Conservation (phyloP, 2,329 filamentous ascomycete genomes). For the Arthrobotrys musiformis region DNA sequence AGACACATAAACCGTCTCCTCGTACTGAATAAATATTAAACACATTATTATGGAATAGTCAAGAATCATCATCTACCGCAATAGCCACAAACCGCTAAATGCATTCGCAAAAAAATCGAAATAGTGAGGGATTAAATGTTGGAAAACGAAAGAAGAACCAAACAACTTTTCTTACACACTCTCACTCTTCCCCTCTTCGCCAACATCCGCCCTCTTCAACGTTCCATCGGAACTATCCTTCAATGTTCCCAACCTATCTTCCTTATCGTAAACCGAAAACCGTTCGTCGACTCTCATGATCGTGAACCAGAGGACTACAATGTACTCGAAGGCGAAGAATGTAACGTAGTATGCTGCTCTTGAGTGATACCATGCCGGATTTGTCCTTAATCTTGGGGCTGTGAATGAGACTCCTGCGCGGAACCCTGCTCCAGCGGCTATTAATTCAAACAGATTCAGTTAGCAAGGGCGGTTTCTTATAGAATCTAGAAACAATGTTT, state of each 20-base stretch:
- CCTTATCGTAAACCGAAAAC: constrained; percentile 75
- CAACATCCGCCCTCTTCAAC: neutral
- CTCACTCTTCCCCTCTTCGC: neutral
- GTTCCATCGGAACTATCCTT: constrained; percentile 42
- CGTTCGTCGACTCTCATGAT: constrained; percentile 76
- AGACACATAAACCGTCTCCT: no score
- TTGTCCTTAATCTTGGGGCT: constrained; percentile 64
- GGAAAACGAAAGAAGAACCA: no score
- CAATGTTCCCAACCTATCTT: constrained; percentile 44
- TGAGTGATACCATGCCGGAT: constrained; percentile 76
- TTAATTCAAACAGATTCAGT: constrained; percentile 11
- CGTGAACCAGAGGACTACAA: constrained; percentile 75
- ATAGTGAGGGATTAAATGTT: neutral
- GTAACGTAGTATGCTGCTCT: constrained; percentile 82
- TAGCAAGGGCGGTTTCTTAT: neutral
- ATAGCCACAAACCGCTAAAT: neutral
- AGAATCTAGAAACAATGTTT: no score
- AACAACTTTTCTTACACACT: neutral
- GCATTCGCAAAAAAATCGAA: neutral
- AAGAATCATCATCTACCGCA: neutral
- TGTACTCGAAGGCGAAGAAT: constrained; percentile 78
- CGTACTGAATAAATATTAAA: constrained; percentile 8
- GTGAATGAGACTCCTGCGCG: constrained; percentile 71
- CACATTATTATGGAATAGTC: neutral
- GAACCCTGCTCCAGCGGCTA: constrained; percentile 74